phyloP scores from a whole-genome alignment of 1,284 basidiomycete genomes.

The Puccinia polysora region DNA sequence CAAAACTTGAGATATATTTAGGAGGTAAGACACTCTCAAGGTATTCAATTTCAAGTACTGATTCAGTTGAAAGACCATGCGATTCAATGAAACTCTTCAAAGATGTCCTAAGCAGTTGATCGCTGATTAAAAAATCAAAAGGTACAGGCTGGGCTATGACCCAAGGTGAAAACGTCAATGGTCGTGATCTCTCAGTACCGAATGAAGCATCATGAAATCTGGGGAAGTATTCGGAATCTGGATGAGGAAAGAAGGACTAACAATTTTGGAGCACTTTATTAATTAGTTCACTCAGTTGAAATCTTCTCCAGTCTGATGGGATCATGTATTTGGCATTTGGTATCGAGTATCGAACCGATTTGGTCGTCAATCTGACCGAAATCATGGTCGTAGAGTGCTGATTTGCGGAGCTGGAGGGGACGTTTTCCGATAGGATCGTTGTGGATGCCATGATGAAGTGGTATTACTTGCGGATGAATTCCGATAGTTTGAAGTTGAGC shows the following conservation, averaged over 20 bases:
- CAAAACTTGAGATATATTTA: slow-evolving; percentile 69
- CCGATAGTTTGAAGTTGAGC: too few species aligned
- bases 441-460: too few species aligned
- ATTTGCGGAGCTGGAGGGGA: too few species aligned
- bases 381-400: too few species aligned
- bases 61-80: slow-evolving; percentile 23
- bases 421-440: too few species aligned
- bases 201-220: background rate
- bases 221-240: slow-evolving; percentile 45
- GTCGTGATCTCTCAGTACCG: background rate
- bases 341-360: slow-evolving; percentile 67
- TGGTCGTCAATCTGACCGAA: slow-evolving; percentile 75
- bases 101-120: slow-evolving; percentile 70
- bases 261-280: slow-evolving; percentile 81
- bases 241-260: slow-evolving; percentile 51
- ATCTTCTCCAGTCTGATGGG: slow-evolving; percentile 81
- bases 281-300: slow-evolving; percentile 94
- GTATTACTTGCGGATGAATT: too few species aligned
- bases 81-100: slow-evolving; percentile 70
- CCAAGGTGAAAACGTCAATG: background rate
- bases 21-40: slow-evolving; percentile 88
- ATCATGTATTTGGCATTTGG: slow-evolving; percentile 92
- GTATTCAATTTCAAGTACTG: slow-evolving; percentile 71
- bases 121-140: slow-evolving; percentile 86
- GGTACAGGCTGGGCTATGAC: slow-evolving; percentile 62